These are phyloP conservation scores for Sphaerosporella brunnea DNA, from an alignment of 495 filamentous ascomycete genomes.

Conservation along the genomic window DNA sequence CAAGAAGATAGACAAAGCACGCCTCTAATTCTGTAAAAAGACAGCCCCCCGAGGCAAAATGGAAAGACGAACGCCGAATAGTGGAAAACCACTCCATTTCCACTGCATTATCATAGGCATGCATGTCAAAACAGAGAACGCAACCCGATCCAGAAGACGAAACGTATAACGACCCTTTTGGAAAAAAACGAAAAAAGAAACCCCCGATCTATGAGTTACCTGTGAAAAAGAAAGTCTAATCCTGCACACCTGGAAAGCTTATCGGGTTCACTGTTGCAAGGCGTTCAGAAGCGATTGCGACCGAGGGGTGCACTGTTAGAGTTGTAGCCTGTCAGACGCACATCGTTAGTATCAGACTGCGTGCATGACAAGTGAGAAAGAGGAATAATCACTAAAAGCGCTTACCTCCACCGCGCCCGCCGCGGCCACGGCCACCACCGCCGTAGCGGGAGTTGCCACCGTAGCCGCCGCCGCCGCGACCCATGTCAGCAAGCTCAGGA, in stretches of 20 bases:
- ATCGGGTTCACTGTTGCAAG: not conserved
- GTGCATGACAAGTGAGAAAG: not conserved
- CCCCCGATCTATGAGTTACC: conserved; percentile 24
- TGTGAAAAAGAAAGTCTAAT: conserved; percentile 22
- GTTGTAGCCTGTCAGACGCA: conserved; percentile 28
- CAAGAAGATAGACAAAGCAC: no score
- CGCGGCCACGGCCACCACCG: conserved; percentile 46
- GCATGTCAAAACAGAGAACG: not conserved
- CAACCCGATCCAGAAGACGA: not conserved
- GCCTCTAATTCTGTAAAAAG: no score
- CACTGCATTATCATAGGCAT: no score
- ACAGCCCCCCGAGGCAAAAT: no score
- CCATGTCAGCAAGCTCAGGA: conserved; percentile 88
- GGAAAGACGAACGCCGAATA: no score
- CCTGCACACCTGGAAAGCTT: conserved; percentile 23
- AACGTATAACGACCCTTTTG: conserved; percentile 17
- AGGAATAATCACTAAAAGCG: no score
- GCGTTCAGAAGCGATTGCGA: conserved; percentile 31
- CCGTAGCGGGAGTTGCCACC: conserved; percentile 53
- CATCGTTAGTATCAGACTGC: not conserved
- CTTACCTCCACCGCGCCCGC: conserved; percentile 31
- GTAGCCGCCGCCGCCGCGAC: conserved; percentile 75
- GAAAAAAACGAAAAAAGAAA: conserved; percentile 18
- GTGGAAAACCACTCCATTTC: no score
- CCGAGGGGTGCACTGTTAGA: conserved; percentile 48